These are phyloP conservation scores for Vaccinium macrocarpon DNA, from an alignment of 148 eudicot species.

Conservation along the genomic window DNA sequence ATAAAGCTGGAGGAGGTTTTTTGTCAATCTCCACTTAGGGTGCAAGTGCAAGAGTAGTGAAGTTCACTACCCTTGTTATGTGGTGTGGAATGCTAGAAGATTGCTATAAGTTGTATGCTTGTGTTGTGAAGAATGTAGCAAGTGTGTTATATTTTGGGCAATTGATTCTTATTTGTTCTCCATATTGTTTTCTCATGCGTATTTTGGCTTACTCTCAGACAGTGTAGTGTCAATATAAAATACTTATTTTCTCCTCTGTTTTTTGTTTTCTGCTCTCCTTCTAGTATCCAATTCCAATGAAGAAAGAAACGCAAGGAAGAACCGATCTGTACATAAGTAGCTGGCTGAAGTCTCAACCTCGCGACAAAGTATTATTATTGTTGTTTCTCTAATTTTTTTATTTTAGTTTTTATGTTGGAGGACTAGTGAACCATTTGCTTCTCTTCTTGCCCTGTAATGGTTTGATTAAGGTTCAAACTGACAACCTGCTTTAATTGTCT, in stretches of 20 bases:
- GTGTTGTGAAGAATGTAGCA: background rate
- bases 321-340: slow-evolving; percentile 76
- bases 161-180: background rate
- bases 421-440: slow-evolving; percentile 8
- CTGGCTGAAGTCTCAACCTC: slow-evolving; percentile 91
- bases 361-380: slow-evolving; percentile 62
- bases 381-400: background rate
- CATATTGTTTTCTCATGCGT: background rate
- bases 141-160: background rate
- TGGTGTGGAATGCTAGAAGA: background rate
- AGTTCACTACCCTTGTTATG: background rate
- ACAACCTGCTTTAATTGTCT: background rate
- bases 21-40: background rate
- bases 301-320: slow-evolving; percentile 86
- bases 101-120: background rate
- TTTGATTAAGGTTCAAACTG: background rate
- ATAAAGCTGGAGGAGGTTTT: background rate
- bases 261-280: slow-evolving; percentile 3
- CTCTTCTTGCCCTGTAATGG: background rate
- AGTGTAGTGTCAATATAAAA: background rate
- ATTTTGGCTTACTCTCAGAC: background rate
- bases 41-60: background rate
- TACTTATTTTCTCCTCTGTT: background rate
- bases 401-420: background rate
- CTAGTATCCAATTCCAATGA: slow-evolving; percentile 88